Percentiles rank a stretch among this genome's conserved stretches.
Evolutionary conservation across 2,329 filamentous ascomycete species (phyloP).

Genomic region (Colletotrichum siamense): DNA sequence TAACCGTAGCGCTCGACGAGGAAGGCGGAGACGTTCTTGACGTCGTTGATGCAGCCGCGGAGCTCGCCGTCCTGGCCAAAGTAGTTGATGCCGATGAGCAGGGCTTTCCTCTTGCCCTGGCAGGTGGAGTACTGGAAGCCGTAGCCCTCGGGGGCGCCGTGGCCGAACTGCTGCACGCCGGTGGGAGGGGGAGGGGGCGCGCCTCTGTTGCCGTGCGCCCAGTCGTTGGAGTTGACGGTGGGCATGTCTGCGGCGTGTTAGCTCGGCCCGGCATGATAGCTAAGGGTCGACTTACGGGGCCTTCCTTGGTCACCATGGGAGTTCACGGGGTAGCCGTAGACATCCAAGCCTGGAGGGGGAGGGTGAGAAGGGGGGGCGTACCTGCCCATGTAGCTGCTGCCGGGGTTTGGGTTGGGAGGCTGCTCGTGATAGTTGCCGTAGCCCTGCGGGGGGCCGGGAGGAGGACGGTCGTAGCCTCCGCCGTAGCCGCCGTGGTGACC

Average conservation of each 20-base stretch:
- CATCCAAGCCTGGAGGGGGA: conserved; percentile 48
- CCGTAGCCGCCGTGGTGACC: conserved; percentile 23
- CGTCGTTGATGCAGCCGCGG: conserved; percentile 81
- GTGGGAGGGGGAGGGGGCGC: conserved; percentile 50
- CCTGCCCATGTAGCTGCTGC: conserved; percentile 24
- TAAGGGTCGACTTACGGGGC: background rate
- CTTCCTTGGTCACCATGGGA: conserved; percentile 11
- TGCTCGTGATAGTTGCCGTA: conserved; percentile 30
- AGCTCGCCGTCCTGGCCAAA: conserved; percentile 75
- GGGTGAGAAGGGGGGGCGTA: conserved; percentile 38
- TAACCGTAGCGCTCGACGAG: conserved; percentile 72
- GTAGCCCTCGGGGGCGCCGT: conserved; percentile 72
- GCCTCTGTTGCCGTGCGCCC: conserved; percentile 33
- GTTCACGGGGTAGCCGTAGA: conserved; percentile 52
- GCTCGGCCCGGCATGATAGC: background rate
- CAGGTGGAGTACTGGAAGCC: conserved; percentile 80
- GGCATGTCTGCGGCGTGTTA: conserved; percentile 18
- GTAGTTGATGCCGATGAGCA: conserved; percentile 84
- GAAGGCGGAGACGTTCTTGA: conserved; percentile 77
- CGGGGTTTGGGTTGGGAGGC: conserved; percentile 24
- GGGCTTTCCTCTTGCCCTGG: conserved; percentile 73
- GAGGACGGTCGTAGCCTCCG: conserved; percentile 19
- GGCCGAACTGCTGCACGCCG: conserved; percentile 64
- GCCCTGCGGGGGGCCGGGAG: conserved; percentile 25
- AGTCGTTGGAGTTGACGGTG: conserved; percentile 29